These are phyloP conservation scores for Linum trigynum DNA, from an alignment of 345 rosid genomes.

Conservation along the genomic window DNA sequence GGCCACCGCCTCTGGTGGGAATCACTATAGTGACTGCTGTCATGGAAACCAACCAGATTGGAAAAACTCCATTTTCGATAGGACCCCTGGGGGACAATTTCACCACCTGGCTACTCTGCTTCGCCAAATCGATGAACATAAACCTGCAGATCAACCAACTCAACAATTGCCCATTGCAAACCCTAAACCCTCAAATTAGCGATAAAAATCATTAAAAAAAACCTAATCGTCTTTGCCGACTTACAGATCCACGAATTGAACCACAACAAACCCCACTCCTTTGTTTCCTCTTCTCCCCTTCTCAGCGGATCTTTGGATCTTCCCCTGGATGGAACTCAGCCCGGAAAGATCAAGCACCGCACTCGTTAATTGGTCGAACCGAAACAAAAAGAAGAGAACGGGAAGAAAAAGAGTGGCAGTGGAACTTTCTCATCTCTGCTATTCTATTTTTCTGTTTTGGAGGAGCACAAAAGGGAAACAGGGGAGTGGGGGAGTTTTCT, in stretches of 20 bases:
- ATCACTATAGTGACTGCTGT: slow-evolving; percentile 43
- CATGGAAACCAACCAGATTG: slow-evolving; percentile 20
- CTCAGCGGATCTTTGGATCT: too few relatives aligned
- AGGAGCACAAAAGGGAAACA: too few relatives aligned
- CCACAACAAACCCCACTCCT: slow-evolving; percentile 32
- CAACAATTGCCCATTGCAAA: slow-evolving; percentile 34
- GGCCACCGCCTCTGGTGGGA: slow-evolving; percentile 59
- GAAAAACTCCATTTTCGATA: slow-evolving; percentile 49
- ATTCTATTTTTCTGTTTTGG: too few relatives aligned
- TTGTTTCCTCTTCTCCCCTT: too few relatives aligned
- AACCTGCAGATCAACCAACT: slow-evolving; percentile 49
- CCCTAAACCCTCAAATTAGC: slow-evolving; percentile 30
- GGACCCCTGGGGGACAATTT: slow-evolving; percentile 62
- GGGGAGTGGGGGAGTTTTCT: too few relatives aligned
- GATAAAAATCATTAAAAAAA: slow-evolving; percentile 38
- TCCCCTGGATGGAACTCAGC: too few relatives aligned
- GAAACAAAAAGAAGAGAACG: too few relatives aligned
- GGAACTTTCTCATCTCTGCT: too few relatives aligned
- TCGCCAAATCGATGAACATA: slow-evolving; percentile 64
- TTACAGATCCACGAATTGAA: slow-evolving; percentile 64
- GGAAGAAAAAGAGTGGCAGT: too few relatives aligned
- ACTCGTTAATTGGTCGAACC: too few relatives aligned
- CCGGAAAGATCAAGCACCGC: too few relatives aligned
- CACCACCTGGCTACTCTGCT: slow-evolving; percentile 40
- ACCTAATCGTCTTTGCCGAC: slow-evolving; percentile 53